These are phyloP conservation scores for Dendrobium nobile DNA, from an alignment of 106 monocot genomes.

Conservation along the genomic window DNA sequence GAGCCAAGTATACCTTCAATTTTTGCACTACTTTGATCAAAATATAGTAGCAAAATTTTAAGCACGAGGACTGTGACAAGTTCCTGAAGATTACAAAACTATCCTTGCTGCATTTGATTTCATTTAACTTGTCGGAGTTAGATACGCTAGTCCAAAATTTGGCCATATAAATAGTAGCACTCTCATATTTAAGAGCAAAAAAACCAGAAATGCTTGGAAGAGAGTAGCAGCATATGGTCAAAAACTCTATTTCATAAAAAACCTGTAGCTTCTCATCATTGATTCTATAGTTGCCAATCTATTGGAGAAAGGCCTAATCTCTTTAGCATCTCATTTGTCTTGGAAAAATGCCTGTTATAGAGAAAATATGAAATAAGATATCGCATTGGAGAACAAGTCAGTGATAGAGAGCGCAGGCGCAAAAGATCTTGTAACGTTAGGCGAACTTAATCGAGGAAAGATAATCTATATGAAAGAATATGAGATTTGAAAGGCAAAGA, in stretches of 20 bases:
- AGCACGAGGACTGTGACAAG: not conserved
- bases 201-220: not conserved
- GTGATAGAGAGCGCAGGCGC: not conserved
- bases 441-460: not conserved
- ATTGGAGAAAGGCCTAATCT: slow-evolving; percentile 45
- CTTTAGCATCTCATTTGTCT: slow-evolving; percentile 61
- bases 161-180: not conserved
- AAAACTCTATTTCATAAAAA: not conserved
- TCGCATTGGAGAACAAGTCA: not conserved
- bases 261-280: not conserved
- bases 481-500: not conserved
- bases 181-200: not conserved
- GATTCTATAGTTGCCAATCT: slow-evolving; percentile 77
- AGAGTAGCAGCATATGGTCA: not conserved
- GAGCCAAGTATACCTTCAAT: not conserved
- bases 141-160: not conserved
- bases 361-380: not conserved
- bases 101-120: not conserved
- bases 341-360: slow-evolving; percentile 69
- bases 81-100: not conserved
- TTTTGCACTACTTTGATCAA: not conserved
- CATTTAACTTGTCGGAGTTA: not conserved
- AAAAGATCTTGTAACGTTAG: not conserved
- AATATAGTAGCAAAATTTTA: not conserved
- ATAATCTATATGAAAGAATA: not conserved